A percentile compares a stretch with the other conserved stretches of the same genome.
phyloP scores from a whole-genome alignment of 2,329 filamentous ascomycete genomes.

The Penicillium hesseltinei region DNA sequence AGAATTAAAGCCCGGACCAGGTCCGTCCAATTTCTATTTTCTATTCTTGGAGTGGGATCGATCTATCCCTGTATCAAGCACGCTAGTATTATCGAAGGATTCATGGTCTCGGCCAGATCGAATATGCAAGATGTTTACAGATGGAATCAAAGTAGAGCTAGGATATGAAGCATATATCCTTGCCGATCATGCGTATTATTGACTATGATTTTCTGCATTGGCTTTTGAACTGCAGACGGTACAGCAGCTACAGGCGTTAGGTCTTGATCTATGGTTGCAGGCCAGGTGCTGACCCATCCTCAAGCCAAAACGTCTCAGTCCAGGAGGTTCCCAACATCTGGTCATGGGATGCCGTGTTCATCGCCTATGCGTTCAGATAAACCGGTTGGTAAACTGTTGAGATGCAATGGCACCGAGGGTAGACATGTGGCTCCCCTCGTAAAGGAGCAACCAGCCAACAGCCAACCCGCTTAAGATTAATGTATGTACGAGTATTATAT shows the following conservation, averaged over 20 bases:
- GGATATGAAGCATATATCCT: constrained; percentile 3
- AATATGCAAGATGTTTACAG: background rate
- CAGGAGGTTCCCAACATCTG: background rate
- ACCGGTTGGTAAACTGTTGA: constrained; percentile 2
- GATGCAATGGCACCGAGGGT: constrained; percentile 4
- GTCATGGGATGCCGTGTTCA: background rate
- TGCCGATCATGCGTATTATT: constrained; percentile 5
- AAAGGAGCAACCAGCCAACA: background rate
- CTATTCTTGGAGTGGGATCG: background rate
- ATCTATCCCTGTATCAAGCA: background rate
- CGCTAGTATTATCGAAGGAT: background rate
- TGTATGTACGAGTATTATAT: constrained; percentile 9
- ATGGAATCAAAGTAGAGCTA: background rate
- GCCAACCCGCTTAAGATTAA: background rate
- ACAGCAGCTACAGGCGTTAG: constrained; percentile 12
- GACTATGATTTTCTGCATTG: constrained; percentile 13
- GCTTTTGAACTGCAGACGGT: constrained; percentile 13
- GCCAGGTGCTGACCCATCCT: background rate
- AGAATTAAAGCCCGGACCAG: constrained; percentile 18
- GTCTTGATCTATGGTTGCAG: background rate
- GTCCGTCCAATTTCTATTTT: constrained; percentile 3
- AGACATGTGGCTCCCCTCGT: constrained; percentile 7
- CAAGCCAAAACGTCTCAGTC: background rate
- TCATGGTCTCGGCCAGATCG: background rate
- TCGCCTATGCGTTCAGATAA: background rate